A percentile compares a stretch with the other conserved stretches of the same genome.
phyloP scores from a whole-genome alignment of 176 grass and related monocot genomes.

The Zoysia pacifica region DNA sequence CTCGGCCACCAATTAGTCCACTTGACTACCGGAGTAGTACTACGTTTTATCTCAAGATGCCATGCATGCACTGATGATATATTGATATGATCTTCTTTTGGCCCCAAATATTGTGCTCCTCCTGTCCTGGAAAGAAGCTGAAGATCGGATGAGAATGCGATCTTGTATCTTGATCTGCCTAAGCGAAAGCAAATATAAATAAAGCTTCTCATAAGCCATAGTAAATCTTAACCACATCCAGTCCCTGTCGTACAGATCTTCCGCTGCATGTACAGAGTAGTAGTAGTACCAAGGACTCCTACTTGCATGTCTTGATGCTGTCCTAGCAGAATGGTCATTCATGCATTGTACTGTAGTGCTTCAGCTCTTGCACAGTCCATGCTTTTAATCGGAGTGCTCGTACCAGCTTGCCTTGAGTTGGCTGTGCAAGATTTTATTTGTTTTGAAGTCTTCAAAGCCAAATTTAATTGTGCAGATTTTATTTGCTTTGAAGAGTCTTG shows the following conservation, averaged over 20 bases:
- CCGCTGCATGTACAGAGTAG: neutral
- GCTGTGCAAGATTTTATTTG: too few relatives aligned
- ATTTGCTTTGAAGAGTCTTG: neutral
- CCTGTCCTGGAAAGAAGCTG: neutral
- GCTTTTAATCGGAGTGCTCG: conserved; percentile 9
- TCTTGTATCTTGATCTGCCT: neutral
- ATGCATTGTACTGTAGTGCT: neutral
- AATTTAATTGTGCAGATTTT: neutral
- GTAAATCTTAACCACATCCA: neutral
- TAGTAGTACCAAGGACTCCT: neutral
- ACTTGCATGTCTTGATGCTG: too few relatives aligned
- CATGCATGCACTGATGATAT: neutral
- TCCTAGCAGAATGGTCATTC: too few relatives aligned
- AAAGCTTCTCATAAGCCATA: neutral
- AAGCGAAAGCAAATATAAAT: neutral
- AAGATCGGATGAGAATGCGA: conserved; percentile 4
- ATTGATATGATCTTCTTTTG: neutral
- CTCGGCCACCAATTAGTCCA: too few relatives aligned
- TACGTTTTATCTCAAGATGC: too few relatives aligned
- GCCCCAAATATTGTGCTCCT: neutral
- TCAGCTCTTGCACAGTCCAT: neutral
- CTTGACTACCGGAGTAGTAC: too few relatives aligned
- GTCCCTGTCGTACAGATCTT: conserved; percentile 26
- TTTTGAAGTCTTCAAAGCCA: too few relatives aligned
- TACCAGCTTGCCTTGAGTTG: neutral